Evolutionary conservation across 2,329 filamentous ascomycete genomes (phyloP), one percentile per base, ranked within the genome.

Genomic region (Aspergillus bombycis): DNA sequence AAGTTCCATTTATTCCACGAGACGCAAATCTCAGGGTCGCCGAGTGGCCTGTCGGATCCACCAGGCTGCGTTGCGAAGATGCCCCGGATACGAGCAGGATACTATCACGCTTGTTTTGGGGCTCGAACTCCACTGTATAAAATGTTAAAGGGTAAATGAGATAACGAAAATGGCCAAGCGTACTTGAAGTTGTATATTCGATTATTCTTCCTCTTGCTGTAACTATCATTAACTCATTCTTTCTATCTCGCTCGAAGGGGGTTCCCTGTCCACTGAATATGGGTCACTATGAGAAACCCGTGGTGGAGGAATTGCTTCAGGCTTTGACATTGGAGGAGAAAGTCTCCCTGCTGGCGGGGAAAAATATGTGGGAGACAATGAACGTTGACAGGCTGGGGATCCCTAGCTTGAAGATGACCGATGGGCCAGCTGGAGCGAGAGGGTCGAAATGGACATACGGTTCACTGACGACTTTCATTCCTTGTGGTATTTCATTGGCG

Each of bases 401-500:
- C 14, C 53, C 45, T 12, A 57, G 41, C 34, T 36, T 62, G 45
- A 58, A 60, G 28, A 43, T 38, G 41, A 63, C 62, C 2, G 62
- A 63, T 30, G 62, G 62, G 19, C 57, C 62, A 26, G 45, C 52
- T 26, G 62, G 62, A 21, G 62, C 45, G 14, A 41, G 62, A 12
- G 62, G 62, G 8, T 23, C 30, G 14, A 56, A 45, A 36, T 63
- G 36, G 41, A 50, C 45, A 9, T 28, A 56, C 10, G 57, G 57
- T 9, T 57, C 53, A 8, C 45, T 60, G n/a, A 60, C 57, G 12
- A 60, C 57, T 5, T 60, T 46, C n/a, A 53, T 60, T 26, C 57
- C 57, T 14, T 60, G 57, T n/a, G 57, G 57, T 4, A 50, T 60
- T 3, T 60, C 57, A 2, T 36, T 60, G 12, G 57, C 46, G 4